Conservation (phyloP, 2,329 filamentous ascomycete genomes). For the Nemania bipapillata region DNA sequence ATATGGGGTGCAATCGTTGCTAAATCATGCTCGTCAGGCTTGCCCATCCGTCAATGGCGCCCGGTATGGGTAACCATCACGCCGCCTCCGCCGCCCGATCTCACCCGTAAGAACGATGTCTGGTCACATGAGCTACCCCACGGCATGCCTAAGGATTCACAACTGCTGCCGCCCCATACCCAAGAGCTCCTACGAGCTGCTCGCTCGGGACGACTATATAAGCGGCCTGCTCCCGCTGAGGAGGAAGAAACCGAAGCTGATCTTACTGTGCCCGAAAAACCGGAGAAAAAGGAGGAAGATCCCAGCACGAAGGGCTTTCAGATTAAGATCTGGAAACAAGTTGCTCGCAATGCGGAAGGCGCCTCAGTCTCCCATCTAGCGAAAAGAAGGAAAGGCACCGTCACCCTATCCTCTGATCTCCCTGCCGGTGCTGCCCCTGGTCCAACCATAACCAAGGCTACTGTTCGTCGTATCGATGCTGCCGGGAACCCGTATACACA, state of each 20-base stretch:
- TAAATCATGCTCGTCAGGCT: conserved; percentile 60
- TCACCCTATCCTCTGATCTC: conserved; percentile 67
- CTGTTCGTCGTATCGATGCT: conserved; percentile 80
- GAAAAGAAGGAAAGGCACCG: conserved; percentile 69
- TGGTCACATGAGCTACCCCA: conserved; percentile 80
- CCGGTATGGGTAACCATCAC: conserved; percentile 75
- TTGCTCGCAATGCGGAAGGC: conserved; percentile 68
- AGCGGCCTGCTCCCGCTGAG: conserved; percentile 71
- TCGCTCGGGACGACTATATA: conserved; percentile 79
- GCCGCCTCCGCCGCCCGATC: conserved; percentile 72
- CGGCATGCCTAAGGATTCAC: conserved; percentile 86
- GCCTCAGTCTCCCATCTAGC: conserved; percentile 66
- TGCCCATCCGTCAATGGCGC: conserved; percentile 92
- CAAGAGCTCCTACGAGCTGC: conserved; percentile 85
- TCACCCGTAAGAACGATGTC: conserved; percentile 69
- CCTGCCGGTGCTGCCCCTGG: conserved; percentile 58
- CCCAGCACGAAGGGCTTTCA: conserved; percentile 64
- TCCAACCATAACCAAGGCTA: conserved; percentile 77
- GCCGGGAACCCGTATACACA: conserved; percentile 85
- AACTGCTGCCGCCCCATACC: conserved; percentile 79
- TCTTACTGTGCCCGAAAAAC: conserved; percentile 59
- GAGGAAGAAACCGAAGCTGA: conserved; percentile 69
- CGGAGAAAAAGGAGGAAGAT: conserved; percentile 73
- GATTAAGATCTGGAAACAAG: conserved; percentile 70
- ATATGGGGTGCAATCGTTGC: neutral